phyloP scores from a whole-genome alignment of 768 basidiomycete genomes.

The Mycena sanguinolenta region DNA sequence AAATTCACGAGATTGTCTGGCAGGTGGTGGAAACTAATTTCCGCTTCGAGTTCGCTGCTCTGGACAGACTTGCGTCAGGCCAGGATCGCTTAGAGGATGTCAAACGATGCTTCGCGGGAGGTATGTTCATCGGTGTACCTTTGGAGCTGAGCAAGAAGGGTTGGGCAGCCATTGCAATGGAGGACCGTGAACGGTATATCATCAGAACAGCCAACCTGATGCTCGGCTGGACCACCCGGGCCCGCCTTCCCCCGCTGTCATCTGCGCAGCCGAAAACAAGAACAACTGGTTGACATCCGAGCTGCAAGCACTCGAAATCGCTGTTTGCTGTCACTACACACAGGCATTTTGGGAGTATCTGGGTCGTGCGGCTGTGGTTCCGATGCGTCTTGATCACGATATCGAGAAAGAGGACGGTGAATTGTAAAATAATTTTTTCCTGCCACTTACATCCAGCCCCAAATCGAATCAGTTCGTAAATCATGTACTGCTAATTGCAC shows the following conservation, averaged over 20 bases:
- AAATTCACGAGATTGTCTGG: conserved; percentile 2
- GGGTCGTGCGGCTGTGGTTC: no score
- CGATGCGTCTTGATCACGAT: no score
- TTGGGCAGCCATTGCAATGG: neutral
- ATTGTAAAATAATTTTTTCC: no score
- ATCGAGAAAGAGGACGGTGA: no score
- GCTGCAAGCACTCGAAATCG: neutral
- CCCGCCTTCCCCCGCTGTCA: neutral
- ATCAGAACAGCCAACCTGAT: neutral
- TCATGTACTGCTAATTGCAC: no score
- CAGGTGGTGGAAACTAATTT: neutral
- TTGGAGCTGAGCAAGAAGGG: conserved; percentile 9
- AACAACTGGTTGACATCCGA: neutral
- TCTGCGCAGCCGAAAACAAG: neutral
- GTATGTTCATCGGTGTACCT: conserved; percentile 3
- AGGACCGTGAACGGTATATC: neutral
- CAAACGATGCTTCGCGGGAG: neutral
- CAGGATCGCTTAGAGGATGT: neutral
- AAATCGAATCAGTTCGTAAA: no score
- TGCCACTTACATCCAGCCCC: no score
- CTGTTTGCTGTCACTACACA: no score
- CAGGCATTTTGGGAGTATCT: no score
- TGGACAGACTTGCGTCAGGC: conserved; percentile 3
- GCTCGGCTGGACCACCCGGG: conserved; percentile 3
- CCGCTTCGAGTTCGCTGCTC: conserved; percentile 6